Evolutionary conservation across 768 basidiomycete genomes (phyloP).

Genomic region (Tremella fuciformis): DNA sequence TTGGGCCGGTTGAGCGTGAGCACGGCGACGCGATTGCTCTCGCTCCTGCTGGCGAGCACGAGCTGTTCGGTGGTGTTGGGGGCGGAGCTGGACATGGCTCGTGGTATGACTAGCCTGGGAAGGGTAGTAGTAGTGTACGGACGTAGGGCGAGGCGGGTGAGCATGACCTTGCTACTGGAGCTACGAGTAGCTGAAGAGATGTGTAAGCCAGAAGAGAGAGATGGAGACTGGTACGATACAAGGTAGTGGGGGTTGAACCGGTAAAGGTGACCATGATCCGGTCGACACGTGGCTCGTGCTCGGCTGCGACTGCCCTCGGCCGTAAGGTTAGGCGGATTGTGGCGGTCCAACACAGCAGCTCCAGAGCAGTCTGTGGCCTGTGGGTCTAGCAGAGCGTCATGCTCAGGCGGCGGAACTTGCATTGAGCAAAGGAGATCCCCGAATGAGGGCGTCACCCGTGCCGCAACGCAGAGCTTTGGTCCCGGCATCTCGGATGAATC

Average conservation of each 20-base stretch:
- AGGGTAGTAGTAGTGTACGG: not conserved
- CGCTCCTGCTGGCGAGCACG: constrained; percentile 36
- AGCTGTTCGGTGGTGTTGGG: constrained; percentile 31
- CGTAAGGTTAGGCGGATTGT: no score
- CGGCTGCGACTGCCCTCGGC: no score
- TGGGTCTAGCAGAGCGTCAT: no score
- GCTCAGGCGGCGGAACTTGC: no score
- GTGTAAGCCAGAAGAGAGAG: constrained; percentile 1
- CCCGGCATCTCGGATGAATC: no score
- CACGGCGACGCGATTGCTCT: constrained; percentile 39
- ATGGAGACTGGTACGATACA: not conserved
- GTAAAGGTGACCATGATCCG: not conserved
- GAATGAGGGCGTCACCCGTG: no score
- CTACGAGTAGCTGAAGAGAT: constrained; percentile 2
- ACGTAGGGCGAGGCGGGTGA: constrained; percentile 19
- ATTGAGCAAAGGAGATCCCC: no score
- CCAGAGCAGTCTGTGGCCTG: no score
- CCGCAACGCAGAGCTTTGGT: no score
- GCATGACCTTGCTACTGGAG: constrained; percentile 14
- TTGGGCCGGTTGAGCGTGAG: constrained; percentile 46
- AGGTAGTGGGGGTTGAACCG: not conserved
- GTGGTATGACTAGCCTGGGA: constrained; percentile 15
- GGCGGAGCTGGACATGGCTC: constrained; percentile 41
- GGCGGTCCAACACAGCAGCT: no score
- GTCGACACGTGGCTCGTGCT: not conserved